A percentile compares a stretch with the other conserved stretches of the same genome.
Evolutionary conservation across 345 rosid genomes (phyloP).

Genomic region (Hibiscus tridactylites): DNA sequence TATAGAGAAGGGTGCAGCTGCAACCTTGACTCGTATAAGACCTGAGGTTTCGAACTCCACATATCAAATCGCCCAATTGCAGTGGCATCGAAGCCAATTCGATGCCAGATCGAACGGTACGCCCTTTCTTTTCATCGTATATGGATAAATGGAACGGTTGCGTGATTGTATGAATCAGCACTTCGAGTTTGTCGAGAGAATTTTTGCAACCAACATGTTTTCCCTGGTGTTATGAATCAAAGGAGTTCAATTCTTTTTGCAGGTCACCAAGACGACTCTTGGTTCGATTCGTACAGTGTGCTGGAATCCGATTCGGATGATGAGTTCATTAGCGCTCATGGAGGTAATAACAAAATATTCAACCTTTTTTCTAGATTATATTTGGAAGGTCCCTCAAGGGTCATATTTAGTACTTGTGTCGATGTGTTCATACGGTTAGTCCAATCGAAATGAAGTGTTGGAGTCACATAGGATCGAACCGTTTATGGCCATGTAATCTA

Average conservation of each 20-base stretch:
- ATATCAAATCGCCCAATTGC: conserved; percentile 44
- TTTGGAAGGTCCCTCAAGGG: neutral
- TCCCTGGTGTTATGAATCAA: no score
- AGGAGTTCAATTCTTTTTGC: conserved; percentile 6
- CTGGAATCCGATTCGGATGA: conserved; percentile 90
- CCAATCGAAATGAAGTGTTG: no score
- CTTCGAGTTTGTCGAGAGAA: no score
- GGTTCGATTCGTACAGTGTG: conserved; percentile 70
- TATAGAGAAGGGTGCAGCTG: conserved; percentile 42
- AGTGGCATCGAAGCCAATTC: conserved; percentile 27
- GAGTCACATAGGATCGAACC: no score
- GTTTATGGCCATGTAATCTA: no score
- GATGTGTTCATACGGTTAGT: no score
- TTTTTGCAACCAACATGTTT: no score
- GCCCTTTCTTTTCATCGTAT: neutral
- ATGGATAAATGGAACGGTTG: neutral
- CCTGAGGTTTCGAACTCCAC: conserved; percentile 44
- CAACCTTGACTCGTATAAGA: conserved; percentile 45
- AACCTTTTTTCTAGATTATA: conserved; percentile 7
- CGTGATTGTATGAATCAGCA: neutral
- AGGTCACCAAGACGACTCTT: conserved; percentile 65
- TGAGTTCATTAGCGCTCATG: conserved; percentile 62
- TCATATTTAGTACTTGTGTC: no score
- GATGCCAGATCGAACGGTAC: conserved; percentile 27
- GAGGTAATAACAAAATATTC: conserved; percentile 46